These are phyloP conservation scores for Gaillardinia entomophila DNA, from an alignment of 805 yeast species.

Conservation along the genomic window DNA sequence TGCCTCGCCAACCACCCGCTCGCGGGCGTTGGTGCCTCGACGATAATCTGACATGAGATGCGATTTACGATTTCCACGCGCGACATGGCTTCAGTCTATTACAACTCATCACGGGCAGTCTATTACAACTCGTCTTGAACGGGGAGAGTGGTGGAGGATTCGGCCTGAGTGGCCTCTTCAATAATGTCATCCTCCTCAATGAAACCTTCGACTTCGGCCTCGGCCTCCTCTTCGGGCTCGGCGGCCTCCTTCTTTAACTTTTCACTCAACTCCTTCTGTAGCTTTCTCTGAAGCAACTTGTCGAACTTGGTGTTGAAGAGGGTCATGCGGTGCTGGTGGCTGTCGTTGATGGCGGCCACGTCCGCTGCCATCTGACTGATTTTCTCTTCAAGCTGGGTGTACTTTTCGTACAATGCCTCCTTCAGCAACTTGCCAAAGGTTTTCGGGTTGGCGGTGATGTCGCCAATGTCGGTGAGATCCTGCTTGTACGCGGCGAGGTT, in stretches of 20 bases:
- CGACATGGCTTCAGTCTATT: background rate
- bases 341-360: conserved; percentile 19
- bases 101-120: no score
- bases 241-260: conserved; percentile 17
- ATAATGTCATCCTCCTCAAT: conserved; percentile 5
- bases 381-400: conserved; percentile 19
- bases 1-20: conserved; percentile 1
- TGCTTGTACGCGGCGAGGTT: conserved; percentile 20
- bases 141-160: conserved; percentile 1
- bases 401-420: conserved; percentile 17
- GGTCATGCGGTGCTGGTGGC: conserved; percentile 23
- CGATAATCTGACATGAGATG: background rate
- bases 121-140: conserved; percentile 6
- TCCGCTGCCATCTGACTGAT: conserved; percentile 25
- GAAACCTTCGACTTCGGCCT: conserved; percentile 5
- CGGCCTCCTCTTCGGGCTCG: conserved; percentile 9
- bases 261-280: conserved; percentile 26
- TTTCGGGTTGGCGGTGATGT: conserved; percentile 11
- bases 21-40: conserved; percentile 2
- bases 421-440: conserved; percentile 18
- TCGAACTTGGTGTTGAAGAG: conserved; percentile 22
- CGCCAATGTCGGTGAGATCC: conserved; percentile 21
- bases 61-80: background rate
- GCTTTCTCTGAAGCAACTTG: conserved; percentile 23
- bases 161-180: conserved; percentile 4